Conservation (phyloP, 202 grass and related monocot genomes). For the Brachypodium distachyon region DNA sequence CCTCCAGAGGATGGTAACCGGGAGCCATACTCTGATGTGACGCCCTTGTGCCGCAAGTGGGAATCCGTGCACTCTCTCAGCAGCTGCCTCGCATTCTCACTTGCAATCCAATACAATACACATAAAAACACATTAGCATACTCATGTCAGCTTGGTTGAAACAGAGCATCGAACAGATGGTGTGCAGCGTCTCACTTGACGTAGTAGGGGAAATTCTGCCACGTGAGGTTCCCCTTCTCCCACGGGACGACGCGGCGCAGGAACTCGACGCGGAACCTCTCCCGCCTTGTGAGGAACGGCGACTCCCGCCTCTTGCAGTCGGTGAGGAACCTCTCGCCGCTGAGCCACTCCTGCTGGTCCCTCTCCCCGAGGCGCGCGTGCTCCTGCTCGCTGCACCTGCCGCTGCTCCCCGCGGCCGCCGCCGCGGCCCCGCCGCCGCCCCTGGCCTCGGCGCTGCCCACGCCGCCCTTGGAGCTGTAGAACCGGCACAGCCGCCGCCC, state of each 20-base stretch:
- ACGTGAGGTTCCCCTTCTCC: slow-evolving; percentile 77
- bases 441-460: slow-evolving; percentile 47
- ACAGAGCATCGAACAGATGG: slow-evolving; percentile 26
- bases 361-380: slow-evolving; percentile 84
- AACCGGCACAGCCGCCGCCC: slow-evolving; percentile 36
- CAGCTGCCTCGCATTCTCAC: slow-evolving; percentile 52
- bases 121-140: background rate
- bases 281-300: slow-evolving; percentile 59
- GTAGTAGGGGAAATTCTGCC: slow-evolving; percentile 85
- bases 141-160: slow-evolving; percentile 9
- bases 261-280: slow-evolving; percentile 86
- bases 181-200: slow-evolving; percentile 47
- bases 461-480: slow-evolving; percentile 78
- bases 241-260: slow-evolving; percentile 69
- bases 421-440: background rate
- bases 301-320: slow-evolving; percentile 63
- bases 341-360: slow-evolving; percentile 92
- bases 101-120: slow-evolving; percentile 20
- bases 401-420: slow-evolving; percentile 29
- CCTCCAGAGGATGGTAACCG: slow-evolving; percentile 58
- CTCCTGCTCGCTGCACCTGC: slow-evolving; percentile 38
- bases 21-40: slow-evolving; percentile 57
- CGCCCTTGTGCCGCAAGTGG: slow-evolving; percentile 61
- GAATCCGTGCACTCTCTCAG: slow-evolving; percentile 68
- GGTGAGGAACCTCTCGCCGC: slow-evolving; percentile 53